Evolutionary conservation across 176 grass and related monocot species (phyloP), one percentile per base, ranked within the genome.

Genomic region (Bolboschoenus planiculmis): DNA sequence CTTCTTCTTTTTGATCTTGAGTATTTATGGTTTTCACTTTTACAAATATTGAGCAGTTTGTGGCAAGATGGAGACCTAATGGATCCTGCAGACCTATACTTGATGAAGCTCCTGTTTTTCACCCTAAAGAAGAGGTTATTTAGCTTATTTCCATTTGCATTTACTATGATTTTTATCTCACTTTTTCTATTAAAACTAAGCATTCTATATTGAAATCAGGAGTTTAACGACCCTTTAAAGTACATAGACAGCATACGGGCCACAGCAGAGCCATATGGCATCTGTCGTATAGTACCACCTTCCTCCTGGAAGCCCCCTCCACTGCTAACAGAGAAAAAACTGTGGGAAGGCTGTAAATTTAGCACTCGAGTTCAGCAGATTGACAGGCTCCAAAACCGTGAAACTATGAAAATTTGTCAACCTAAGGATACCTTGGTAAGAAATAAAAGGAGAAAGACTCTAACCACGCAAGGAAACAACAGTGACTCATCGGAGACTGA

Each of bases 281-380:
- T 98, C 67, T 98, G 92, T 51, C 92, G 95, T 51, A 98, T 98
- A 81, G 90, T 98, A 89, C 95, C 92, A 63, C 95, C 95, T 65
- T 40, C 95, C 85, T 91, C 92, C 4, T 98, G 95, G 95, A 98
- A 88, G 71, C 95, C 92, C 16, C 85, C 95, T 34, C 94, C 88
- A 72, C 85, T 86, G 83, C 88, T 97, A 62, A 91, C 88, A 88
- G 87, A 89, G 67, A 91, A 89, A 59, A 89, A 54, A 40, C 62
- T 81, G 35, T 98, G 95, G 95, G 83, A 87, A 83, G 85, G 75
- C 66, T 88, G 90, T 81, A 92, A 90, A 71, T 98, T 94, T 87
- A 88, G 83, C 81, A 93, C 95, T 57, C 83, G 90, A 78, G 89
- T 90, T 43, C 95, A 98, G 64, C 90, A 88, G 31, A 86, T 98